Evolutionary conservation across 805 yeast genomes (phyloP).

Genomic region (Danielia reshetovae): DNA sequence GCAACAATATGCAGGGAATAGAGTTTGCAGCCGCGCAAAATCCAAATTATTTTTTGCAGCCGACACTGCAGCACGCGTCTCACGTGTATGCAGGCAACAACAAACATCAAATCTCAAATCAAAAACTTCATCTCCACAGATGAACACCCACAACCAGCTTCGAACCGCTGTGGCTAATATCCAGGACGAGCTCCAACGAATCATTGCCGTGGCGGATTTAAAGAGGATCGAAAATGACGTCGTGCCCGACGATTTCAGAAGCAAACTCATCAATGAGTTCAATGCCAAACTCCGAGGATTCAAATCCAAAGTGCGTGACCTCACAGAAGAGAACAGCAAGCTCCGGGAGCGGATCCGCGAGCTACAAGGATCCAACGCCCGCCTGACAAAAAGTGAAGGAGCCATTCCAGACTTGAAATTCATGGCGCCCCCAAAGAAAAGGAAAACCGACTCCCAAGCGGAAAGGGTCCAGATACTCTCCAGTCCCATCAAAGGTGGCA

Average conservation of each 20-base stretch:
- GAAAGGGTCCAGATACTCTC: constrained; percentile 8
- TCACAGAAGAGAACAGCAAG: constrained; percentile 9
- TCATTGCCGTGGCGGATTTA: constrained; percentile 9
- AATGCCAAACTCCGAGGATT: constrained; percentile 13
- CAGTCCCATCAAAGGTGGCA: constrained; percentile 12
- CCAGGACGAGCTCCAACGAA: constrained; percentile 12
- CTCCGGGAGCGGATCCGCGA: constrained; percentile 3
- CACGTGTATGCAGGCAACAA: not conserved
- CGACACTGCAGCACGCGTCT: constrained; percentile 3
- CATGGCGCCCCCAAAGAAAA: constrained; percentile 6
- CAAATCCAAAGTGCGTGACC: constrained; percentile 6
- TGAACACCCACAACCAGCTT: constrained; percentile 14
- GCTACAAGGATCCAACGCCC: constrained; percentile 1
- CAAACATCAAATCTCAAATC: not conserved
- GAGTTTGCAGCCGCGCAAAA: constrained; percentile 6
- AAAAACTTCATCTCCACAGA: constrained; percentile 2
- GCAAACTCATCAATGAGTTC: constrained; percentile 12
- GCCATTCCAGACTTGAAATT: not conserved
- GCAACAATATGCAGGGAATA: too few relatives aligned
- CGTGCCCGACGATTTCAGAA: constrained; percentile 6
- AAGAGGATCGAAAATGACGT: constrained; percentile 3
- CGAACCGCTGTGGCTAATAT: constrained; percentile 13
- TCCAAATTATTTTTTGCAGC: constrained; percentile 7
- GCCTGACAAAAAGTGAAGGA: constrained; percentile 5
- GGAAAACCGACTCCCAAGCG: not conserved